phyloP scores from a whole-genome alignment of 1,284 basidiomycete genomes.

The Irpex rosettiformis region DNA sequence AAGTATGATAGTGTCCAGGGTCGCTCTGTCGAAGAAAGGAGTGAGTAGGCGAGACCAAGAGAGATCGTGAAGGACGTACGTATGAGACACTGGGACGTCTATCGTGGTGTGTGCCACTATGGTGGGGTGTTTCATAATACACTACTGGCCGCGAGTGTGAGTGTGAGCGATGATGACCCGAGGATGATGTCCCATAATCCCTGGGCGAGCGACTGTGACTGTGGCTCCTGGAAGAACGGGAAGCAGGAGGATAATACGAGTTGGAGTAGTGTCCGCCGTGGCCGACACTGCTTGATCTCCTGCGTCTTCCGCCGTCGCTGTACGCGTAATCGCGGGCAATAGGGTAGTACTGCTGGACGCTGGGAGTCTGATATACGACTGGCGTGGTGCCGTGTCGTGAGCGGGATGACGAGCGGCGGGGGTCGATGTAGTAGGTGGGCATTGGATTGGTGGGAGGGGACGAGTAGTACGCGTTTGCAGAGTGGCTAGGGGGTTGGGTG shows the following conservation, averaged over 20 bases:
- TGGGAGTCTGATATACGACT: constrained; percentile 8
- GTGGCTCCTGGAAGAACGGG: neutral
- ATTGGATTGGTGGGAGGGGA: constrained; percentile 10
- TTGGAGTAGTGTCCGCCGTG: constrained; percentile 11
- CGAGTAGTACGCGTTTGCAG: constrained; percentile 4
- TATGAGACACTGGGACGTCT: constrained; percentile 12
- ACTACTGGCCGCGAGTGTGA: constrained; percentile 9
- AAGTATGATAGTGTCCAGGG: constrained; percentile 5
- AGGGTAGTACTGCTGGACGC: constrained; percentile 4
- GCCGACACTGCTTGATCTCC: constrained; percentile 11
- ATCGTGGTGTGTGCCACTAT: constrained; percentile 1
- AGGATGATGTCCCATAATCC: constrained; percentile 1
- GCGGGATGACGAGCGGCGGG: constrained; percentile 21
- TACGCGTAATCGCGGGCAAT: constrained; percentile 11
- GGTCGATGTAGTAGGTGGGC: constrained; percentile 24
- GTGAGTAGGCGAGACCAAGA: neutral
- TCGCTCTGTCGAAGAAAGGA: constrained; percentile 6
- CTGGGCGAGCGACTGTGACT: constrained; percentile 6
- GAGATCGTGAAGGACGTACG: constrained; percentile 3
- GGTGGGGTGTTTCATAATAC: constrained; percentile 7
- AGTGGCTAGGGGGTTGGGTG: constrained; percentile 6
- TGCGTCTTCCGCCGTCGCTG: constrained; percentile 7
- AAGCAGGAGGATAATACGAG: constrained; percentile 4
- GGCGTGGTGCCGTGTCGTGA: constrained; percentile 13
- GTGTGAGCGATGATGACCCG: constrained; percentile 9